phyloP scores from a whole-genome alignment of 805 yeast genomes.

The Saccharomyces jurei region DNA sequence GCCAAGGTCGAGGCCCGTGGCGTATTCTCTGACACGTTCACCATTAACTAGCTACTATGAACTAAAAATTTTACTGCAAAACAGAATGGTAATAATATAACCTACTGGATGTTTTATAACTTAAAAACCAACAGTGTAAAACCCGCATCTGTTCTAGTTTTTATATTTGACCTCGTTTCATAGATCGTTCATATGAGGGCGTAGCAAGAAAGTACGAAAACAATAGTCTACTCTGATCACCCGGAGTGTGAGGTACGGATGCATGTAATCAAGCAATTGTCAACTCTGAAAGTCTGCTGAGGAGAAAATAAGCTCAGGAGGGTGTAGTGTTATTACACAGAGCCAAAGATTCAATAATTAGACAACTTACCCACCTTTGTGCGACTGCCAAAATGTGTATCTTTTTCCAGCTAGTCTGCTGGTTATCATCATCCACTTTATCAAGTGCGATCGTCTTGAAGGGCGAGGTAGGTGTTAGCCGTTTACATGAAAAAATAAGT shows the following conservation, averaged over 20 bases:
- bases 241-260: not conserved
- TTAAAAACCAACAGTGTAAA: not conserved
- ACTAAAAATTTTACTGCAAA: not conserved
- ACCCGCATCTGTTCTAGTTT: not conserved
- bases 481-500: not conserved
- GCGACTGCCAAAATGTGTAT: not conserved
- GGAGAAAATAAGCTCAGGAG: not conserved
- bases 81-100: not conserved
- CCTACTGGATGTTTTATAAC: not conserved
- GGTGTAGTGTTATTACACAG: not conserved
- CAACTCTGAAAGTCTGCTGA: not conserved
- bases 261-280: not conserved
- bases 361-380: not conserved
- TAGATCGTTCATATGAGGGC: not conserved
- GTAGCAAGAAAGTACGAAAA: not conserved
- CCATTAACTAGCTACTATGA: not conserved
- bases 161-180: not conserved
- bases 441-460: not conserved
- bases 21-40: not conserved
- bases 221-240: not conserved
- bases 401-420: not conserved
- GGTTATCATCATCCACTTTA: not conserved
- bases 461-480: not conserved
- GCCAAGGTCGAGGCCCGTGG: not conserved
- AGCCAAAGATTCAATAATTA: no score